A percentile compares a stretch with the other conserved stretches of the same genome.
Conservation (phyloP, 305 asterid species). For the Vinca major region DNA sequence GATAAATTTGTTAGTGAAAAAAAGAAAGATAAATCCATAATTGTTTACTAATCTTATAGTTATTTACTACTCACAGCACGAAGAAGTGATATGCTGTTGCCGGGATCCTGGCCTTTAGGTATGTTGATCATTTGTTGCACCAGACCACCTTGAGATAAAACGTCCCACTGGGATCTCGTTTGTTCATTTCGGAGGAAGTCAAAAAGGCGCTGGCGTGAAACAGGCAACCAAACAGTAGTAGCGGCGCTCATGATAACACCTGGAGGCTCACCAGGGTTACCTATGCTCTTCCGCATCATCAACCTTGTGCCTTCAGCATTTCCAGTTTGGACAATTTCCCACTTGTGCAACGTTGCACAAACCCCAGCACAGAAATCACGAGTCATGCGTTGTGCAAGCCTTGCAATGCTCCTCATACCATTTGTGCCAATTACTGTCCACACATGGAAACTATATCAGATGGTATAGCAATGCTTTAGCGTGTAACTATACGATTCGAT, state of each 20-base stretch:
- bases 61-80: slow-evolving; percentile 38
- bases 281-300: slow-evolving; percentile 48
- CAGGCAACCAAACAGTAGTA: slow-evolving; percentile 62
- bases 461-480: background rate
- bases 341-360: slow-evolving; percentile 50
- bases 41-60: too few species aligned
- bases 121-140: slow-evolving; percentile 47
- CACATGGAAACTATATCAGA: background rate
- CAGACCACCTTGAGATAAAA: slow-evolving; percentile 46
- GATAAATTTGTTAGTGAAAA: slow-evolving; percentile 6
- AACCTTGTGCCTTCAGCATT: slow-evolving; percentile 37
- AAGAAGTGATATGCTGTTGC: slow-evolving; percentile 48
- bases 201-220: slow-evolving; percentile 33
- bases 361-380: slow-evolving; percentile 55
- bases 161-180: slow-evolving; percentile 66
- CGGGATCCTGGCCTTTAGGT: slow-evolving; percentile 51
- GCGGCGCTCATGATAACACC: slow-evolving; percentile 70
- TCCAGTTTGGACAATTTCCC: slow-evolving; percentile 54
- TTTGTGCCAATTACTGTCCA: slow-evolving; percentile 35
- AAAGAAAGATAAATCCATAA: background rate
- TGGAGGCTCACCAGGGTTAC: slow-evolving; percentile 56
- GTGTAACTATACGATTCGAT: too few species aligned
- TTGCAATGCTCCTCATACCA: slow-evolving; percentile 50
- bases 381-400: slow-evolving; percentile 69
- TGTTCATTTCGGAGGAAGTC: slow-evolving; percentile 57